phyloP scores from a whole-genome alignment of 768 basidiomycete genomes.

The Rhodotorula paludigena region DNA sequence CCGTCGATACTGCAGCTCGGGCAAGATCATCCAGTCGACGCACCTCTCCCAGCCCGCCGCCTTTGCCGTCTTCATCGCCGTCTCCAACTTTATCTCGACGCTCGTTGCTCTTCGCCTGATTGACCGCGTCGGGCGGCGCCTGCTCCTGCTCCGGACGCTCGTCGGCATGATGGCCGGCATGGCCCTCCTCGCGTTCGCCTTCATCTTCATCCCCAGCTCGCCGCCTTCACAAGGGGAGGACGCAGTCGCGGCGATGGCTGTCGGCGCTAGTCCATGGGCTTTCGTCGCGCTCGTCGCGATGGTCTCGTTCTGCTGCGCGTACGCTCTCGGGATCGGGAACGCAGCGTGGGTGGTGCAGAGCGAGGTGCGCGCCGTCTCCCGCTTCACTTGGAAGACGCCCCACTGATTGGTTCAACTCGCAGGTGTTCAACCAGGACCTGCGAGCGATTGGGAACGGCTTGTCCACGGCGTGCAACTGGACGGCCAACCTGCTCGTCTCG shows the following conservation, averaged over 20 bases:
- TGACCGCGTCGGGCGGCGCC: slow-evolving; percentile 28
- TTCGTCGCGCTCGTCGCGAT: slow-evolving; percentile 22
- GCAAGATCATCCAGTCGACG: slow-evolving; percentile 30
- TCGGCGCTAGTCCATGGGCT: slow-evolving; percentile 3
- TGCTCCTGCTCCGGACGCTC: slow-evolving; percentile 28
- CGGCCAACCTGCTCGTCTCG: slow-evolving; percentile 32
- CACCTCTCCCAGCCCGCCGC: slow-evolving; percentile 21
- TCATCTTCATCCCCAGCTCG: slow-evolving; percentile 20
- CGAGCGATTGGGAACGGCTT: slow-evolving; percentile 23
- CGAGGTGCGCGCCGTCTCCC: slow-evolving; percentile 13
- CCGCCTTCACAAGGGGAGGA: background rate
- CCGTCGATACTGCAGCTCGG: background rate
- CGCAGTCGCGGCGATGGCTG: background rate
- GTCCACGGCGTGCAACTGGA: slow-evolving; percentile 21
- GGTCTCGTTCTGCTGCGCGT: slow-evolving; percentile 25
- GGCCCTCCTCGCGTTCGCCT: slow-evolving; percentile 24
- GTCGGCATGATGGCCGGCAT: slow-evolving; percentile 35
- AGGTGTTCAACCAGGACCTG: slow-evolving; percentile 33
- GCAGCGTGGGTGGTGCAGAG: slow-evolving; percentile 36
- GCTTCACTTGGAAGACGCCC: background rate
- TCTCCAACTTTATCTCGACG: slow-evolving; percentile 37
- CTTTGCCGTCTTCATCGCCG: slow-evolving; percentile 36
- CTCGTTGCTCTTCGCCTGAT: slow-evolving; percentile 31
- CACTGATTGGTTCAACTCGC: background rate
- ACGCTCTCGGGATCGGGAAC: slow-evolving; percentile 34